phyloP scores from a whole-genome alignment of 257 asterid species.

The Echites panduratus region DNA sequence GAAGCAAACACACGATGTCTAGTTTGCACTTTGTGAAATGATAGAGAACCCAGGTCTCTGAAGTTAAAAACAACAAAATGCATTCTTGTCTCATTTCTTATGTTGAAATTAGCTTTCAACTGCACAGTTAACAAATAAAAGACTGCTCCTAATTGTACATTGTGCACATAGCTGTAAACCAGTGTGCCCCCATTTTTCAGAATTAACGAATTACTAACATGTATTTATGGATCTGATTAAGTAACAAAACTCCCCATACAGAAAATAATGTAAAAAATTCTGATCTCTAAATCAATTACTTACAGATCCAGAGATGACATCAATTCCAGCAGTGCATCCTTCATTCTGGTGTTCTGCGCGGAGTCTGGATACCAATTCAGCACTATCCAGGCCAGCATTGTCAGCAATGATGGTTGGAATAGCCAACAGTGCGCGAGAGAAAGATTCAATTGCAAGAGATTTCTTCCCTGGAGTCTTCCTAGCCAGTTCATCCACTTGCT shows the following conservation, averaged over 20 bases:
- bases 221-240: background rate
- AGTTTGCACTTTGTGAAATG: background rate
- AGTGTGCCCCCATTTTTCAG: background rate
- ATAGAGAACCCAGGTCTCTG: background rate
- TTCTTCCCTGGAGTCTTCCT: slow-evolving; percentile 81
- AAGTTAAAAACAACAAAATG: background rate
- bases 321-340: slow-evolving; percentile 70
- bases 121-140: background rate
- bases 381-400: slow-evolving; percentile 88
- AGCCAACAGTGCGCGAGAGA: slow-evolving; percentile 73
- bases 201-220: background rate
- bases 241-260: background rate
- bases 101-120: background rate
- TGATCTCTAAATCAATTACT: slow-evolving; percentile 24
- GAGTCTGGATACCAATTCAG: slow-evolving; percentile 79
- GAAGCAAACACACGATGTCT: background rate
- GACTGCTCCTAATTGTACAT: background rate
- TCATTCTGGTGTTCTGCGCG: slow-evolving; percentile 93
- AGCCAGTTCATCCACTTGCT: slow-evolving; percentile 88
- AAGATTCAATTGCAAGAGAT: slow-evolving; percentile 91
- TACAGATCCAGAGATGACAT: slow-evolving; percentile 80
- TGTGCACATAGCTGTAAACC: background rate
- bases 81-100: background rate
- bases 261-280: background rate
- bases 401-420: slow-evolving; percentile 90